Evolutionary conservation across 129 eudicot species (phyloP).

Genomic region (Tagetes patula): DNA sequence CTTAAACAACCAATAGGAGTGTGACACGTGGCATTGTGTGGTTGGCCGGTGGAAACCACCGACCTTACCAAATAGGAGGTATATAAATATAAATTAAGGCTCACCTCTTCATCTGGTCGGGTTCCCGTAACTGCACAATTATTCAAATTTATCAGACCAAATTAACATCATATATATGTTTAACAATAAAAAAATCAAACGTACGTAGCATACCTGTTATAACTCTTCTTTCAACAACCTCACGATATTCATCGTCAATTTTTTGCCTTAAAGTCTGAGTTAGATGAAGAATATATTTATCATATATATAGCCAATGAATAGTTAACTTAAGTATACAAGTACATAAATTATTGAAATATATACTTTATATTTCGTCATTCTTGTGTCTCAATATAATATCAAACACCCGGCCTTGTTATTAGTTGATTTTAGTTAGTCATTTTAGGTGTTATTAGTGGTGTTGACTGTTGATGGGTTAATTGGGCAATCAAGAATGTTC

Average conservation of each 20-base stretch:
- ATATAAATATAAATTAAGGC: constrained; percentile 4
- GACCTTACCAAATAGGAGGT: no score
- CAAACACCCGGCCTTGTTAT: no score
- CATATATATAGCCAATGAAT: neutral
- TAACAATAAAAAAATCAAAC: no score
- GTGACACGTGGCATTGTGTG: no score
- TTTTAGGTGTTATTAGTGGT: no score
- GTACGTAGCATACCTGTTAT: constrained; percentile 58
- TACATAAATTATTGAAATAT: neutral
- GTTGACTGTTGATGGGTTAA: no score
- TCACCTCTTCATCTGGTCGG: constrained; percentile 89
- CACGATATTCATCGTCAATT: constrained; percentile 94
- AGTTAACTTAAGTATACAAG: neutral
- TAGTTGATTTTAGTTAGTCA: no score
- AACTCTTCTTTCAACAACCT: constrained; percentile 95
- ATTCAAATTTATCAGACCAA: constrained; percentile 3
- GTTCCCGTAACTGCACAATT: constrained; percentile 71
- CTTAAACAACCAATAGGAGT: no score
- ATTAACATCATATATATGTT: neutral
- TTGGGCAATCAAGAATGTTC: no score
- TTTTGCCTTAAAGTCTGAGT: constrained; percentile 73
- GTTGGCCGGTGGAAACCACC: no score
- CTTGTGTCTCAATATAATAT: no score
- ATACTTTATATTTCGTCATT: no score
- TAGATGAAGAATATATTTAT: neutral